Evolutionary conservation across 2,329 filamentous ascomycete genomes (phyloP), one percentile per base, ranked within the genome.

Genomic region (Trichophyton benhamiae): DNA sequence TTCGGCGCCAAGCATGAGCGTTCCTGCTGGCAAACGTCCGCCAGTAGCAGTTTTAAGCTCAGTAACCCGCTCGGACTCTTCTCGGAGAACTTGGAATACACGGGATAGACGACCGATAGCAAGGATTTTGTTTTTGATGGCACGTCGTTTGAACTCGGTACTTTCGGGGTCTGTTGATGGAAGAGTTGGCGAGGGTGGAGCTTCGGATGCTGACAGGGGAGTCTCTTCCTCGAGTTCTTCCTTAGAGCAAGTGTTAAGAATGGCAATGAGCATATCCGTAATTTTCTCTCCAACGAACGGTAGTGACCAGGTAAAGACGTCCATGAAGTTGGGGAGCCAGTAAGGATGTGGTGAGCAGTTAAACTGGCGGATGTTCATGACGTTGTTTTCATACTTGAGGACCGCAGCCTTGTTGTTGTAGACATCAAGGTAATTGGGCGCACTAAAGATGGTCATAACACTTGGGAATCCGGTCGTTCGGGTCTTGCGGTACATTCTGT

Each of bases 381-480:
- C 94, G 72, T 99, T 99, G 77, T 99, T 99, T 79, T 99, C 94
- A 74, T 99, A 99, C 79, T 99, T 99, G 70, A 99, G 80, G 46
- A 99, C 94, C 0, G 94, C 94, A 1, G 94, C 94, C 80, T 99
- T 99, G 82, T 99, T 99, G 84, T 99, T 99, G 79, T 99, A 99
- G 42, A 99, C 91, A 71, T 99, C 94, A 65, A 99, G 85, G 73
- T 99, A 99, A 77, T 99, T 99, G 42, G 94, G 94, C 1, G 94
- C 94, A 52, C 92, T 97, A 82, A 99, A 99, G 70, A 99, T 99
- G 68, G 94, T 99, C 94, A 99, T 99, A 65, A 99, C 94, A 77
- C 91, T 96, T 22, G 94, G 94, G 79, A 99, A 99, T 1, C 94
- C 94, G 20, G 94, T 99, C 1, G 94, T 97, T 65, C 92, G 85